Conservation (phyloP, 139 green algal species). For the Chloropicon primus region DNA sequence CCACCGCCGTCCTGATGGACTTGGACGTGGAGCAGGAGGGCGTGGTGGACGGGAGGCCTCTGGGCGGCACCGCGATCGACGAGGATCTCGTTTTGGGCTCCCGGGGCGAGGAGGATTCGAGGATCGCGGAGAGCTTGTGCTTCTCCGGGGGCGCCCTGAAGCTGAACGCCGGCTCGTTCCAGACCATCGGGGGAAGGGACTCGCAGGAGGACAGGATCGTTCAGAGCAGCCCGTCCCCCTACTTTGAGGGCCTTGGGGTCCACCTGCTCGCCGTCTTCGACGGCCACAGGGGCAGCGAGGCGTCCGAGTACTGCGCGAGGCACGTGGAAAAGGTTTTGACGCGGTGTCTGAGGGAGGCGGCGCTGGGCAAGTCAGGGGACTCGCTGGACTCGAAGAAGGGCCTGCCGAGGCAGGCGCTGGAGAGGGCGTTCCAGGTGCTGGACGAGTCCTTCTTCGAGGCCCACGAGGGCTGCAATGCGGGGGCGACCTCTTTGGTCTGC, state of each 20-base stretch:
- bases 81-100: neutral
- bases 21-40: neutral
- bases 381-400: constrained; percentile 8
- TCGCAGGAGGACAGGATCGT: neutral
- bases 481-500: constrained; percentile 52
- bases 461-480: constrained; percentile 31
- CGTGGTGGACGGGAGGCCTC: neutral
- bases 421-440: neutral
- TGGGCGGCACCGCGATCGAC: neutral
- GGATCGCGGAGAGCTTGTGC: neutral
- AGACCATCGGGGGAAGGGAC: neutral
- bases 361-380: constrained; percentile 1
- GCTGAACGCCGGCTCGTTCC: neutral
- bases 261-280: constrained; percentile 63
- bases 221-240: neutral
- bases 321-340: constrained; percentile 15
- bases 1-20: neutral
- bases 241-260: neutral
- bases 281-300: constrained; percentile 45
- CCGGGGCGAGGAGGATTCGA: neutral
- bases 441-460: neutral
- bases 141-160: neutral
- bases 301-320: neutral
- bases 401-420: neutral
- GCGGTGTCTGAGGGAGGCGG: constrained; percentile 33